Evolutionary conservation across 2,329 filamentous ascomycete genomes (phyloP).

Genomic region (Colletotrichum trifolii): DNA sequence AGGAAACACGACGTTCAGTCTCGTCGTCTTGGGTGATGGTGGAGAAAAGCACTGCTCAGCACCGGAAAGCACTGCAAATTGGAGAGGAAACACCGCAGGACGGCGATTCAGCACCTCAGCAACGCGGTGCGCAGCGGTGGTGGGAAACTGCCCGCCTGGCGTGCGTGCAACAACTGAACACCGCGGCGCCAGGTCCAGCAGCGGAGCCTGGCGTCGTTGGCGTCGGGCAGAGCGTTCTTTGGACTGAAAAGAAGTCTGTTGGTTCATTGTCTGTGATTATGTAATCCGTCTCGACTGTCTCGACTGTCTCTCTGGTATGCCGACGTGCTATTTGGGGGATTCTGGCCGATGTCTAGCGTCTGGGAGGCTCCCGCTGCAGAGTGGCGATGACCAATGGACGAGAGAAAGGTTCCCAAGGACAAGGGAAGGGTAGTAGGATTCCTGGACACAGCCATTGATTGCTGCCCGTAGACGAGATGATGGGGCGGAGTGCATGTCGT

Average conservation of each 20-base stretch:
- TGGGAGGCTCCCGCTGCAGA: neutral
- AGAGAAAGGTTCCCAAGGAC: neutral
- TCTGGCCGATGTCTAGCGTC: neutral
- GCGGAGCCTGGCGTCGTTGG: constrained; percentile 15
- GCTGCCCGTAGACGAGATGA: constrained; percentile 35
- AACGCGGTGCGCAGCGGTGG: neutral
- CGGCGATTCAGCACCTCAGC: neutral
- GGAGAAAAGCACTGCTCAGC: constrained; percentile 6
- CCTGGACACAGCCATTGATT: constrained; percentile 4
- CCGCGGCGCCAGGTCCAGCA: constrained; percentile 6
- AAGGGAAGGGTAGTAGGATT: neutral
- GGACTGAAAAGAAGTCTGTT: constrained; percentile 1
- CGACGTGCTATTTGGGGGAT: neutral
- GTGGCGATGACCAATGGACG: neutral
- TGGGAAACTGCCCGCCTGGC: too few relatives aligned
- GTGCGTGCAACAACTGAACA: constrained; percentile 20
- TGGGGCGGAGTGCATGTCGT: constrained; percentile 18
- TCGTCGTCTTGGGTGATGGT: constrained; percentile 7
- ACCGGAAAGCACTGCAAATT: constrained; percentile 2
- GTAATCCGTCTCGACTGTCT: neutral
- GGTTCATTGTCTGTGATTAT: neutral
- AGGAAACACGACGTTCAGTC: constrained; percentile 4
- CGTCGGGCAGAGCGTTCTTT: constrained; percentile 1
- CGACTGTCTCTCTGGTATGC: neutral
- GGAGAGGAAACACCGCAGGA: neutral